Base-by-base conservation (phyloP, 108 stramenopile species). In the Skeletonema grethae region DNA sequence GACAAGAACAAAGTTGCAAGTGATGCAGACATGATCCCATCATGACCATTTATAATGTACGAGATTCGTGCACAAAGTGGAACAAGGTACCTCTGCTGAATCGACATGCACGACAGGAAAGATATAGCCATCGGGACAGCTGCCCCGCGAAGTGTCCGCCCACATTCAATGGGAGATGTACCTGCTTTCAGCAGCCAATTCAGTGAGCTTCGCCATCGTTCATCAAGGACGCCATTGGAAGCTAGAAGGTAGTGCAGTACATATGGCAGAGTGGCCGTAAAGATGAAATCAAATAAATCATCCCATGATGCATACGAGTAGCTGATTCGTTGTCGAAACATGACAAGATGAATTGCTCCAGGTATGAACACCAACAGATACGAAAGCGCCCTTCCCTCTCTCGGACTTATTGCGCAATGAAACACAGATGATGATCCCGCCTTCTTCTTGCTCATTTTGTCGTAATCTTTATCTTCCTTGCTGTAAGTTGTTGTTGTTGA, bases 21-120 rank as follows among this genome's bases (percentile, higher is more conserved):
- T 8, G 38, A 46, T 32, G 74, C 31, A 59, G 73, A 75, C 18
- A 70, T 58, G 4, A 76, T 50, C 0, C 77, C 77, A 41, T 86
- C 73, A 71, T 86, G 87, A 32, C 92, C 92, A 62, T 87, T 84
- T 29, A 90, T 85, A 59, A 85, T 75, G 65, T 89, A 90, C 29
- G 92, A 83, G 15, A 86, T 72, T 11, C 70, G 45, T 29, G 87
- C 78, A 55, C 85, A 89, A 2, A 89, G 48, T 32, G 88, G 83
- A 29, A 93, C 84, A 29, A 93, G 63, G 69, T 87, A 90, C 3
- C 85, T 74, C 64, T 89, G 88, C 43, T 93, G 88, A 9, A 82
- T 67, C 0, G 92, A 79, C n/a, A 88, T 65, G 35, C 85, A 88
- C 8, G 84, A 82, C 9, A 89, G 22, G 15, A 89, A 25, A 1